Base-by-base conservation (phyloP, 208 protist species). In the Crithidia fasciculata region DNA sequence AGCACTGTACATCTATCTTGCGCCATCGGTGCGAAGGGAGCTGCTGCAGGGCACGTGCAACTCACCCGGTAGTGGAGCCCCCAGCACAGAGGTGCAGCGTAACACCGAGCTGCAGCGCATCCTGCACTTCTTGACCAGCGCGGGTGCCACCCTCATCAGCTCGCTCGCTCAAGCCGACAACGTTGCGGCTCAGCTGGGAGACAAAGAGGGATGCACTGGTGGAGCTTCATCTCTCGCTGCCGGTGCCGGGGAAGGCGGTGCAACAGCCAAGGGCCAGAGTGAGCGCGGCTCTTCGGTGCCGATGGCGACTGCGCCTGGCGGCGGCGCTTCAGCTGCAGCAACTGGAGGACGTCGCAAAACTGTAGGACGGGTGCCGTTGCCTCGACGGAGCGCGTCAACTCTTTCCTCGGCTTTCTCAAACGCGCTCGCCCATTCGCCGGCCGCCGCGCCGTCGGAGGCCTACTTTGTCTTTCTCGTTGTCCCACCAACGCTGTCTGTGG, bases 101-200 rank as follows among this genome's bases (percentile, higher is more conserved):
- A 56, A 54, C 49, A 78, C 65, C 10, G 74, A 78, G 43, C 66
- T 78, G 52, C 66, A 78, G 41, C 74, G 74, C 40, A 72, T 78
- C 8, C 69, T 78, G 1, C 65, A 78, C 66, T 78, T 57, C 36
- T 49, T 78, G 44, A 41, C 67, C 50, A 73, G 57, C 52, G 74
- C 66, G 3, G 74, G 74, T 8, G 52, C 76, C 6, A 39, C 53
- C 28, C 19, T 76, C 41, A 52, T 74, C 15, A 70, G 72, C 15
- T 80, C 75, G 2, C 37, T 69, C 13, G 55, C 62, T 5, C 67
- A 71, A 63, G 69, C 56, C 39, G 69, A 78, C 60, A 72, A 69
- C 66, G 19, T 72, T 3, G 74, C 74, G 6, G 58, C 64, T 10
- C 66, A 78, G 52, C 9, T 78, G 28, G 56, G 66, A 8, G 74